Base-by-base conservation (phyloP, 306 rosid genomes). In the Acacia acuminata region DNA sequence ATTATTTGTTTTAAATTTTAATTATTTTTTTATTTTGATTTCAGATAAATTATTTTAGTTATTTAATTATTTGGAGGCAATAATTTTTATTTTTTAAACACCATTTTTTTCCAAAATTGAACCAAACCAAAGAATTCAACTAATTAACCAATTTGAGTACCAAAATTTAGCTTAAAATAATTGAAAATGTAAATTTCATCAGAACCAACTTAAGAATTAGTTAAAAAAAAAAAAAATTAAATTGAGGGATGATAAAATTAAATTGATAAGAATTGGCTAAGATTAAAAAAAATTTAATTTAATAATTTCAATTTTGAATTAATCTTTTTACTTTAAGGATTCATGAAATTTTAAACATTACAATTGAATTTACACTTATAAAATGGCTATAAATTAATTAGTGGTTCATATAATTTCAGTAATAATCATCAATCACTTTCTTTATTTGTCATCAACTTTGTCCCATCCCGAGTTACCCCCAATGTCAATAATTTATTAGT, bases 381-480 rank as follows among this genome's bases (percentile, higher is more conserved):
- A 68, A 12, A 68, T 40, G 32, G 11, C 9, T 40, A 19, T 40
- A 64, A 38, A 20, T 36, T 36, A 68, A 38, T 38, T 68, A 17
- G 19, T 64, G 68, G 19, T 63, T 8, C 40, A 5, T 68, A 38
- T 20, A 20, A 69, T 22, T 56, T 56, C 64, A 38, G 27, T 1
- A n/a, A 42, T 12, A 25, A 71, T 44, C n/a, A 14, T 25, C 25
- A 76, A 84, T 76, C 85, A 47, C 78, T 83, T 80, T 86, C 83
- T 81, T 55, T 34, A 38, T 47, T 38, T 80, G 72, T 44, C 81
- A 86, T 76, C 78, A 66, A 77, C 55, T 80, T 83, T 83, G 87
- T 86, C 83, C 42, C 53, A 20, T 0, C 38, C 19, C 1, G 0
- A 27, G 68, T 20, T 79, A 34, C 30, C 68, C 84, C 2, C 36